A percentile compares a stretch with the other conserved stretches of the same genome.
Evolutionary conservation across 805 yeast species (phyloP).

Genomic region (Kluyveromyces dobzhanskii): DNA sequence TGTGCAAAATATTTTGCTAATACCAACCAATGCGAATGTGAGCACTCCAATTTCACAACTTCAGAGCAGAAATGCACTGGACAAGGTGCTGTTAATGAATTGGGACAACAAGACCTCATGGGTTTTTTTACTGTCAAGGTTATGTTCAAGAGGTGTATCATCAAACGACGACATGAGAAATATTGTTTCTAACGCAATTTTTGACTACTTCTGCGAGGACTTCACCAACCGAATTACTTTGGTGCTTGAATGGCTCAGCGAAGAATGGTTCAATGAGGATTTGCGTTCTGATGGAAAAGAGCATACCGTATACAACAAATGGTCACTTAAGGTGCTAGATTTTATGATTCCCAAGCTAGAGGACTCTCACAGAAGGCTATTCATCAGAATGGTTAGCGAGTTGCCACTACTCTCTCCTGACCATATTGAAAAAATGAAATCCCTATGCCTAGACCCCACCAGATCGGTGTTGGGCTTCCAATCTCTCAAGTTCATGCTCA

Average conservation of each 20-base stretch:
- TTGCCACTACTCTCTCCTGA: constrained; percentile 64
- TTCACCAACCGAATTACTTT: constrained; percentile 65
- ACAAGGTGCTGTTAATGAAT: constrained; percentile 30
- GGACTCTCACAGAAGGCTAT: constrained; percentile 66
- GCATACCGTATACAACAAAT: constrained; percentile 48
- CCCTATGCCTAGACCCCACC: constrained; percentile 79
- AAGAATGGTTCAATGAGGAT: constrained; percentile 77
- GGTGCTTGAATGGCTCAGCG: constrained; percentile 87
- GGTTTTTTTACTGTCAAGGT: constrained; percentile 63
- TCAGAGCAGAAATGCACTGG: constrained; percentile 18
- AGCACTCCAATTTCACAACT: not conserved
- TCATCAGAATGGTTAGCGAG: constrained; percentile 79
- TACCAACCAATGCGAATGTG: not conserved
- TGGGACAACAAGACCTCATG: constrained; percentile 66
- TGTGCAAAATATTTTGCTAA: constrained; percentile 29
- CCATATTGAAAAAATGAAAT: constrained; percentile 56
- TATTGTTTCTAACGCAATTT: constrained; percentile 59
- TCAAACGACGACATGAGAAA: constrained; percentile 41
- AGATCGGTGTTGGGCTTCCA: constrained; percentile 74
- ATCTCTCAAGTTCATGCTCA: constrained; percentile 70
- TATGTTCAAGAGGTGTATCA: constrained; percentile 73
- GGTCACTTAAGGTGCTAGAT: constrained; percentile 69
- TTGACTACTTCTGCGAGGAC: constrained; percentile 64
- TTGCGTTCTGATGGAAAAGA: constrained; percentile 8
- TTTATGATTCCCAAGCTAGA: constrained; percentile 80